phyloP scores from a whole-genome alignment of 805 yeast genomes.

The Komagataella ulmi region DNA sequence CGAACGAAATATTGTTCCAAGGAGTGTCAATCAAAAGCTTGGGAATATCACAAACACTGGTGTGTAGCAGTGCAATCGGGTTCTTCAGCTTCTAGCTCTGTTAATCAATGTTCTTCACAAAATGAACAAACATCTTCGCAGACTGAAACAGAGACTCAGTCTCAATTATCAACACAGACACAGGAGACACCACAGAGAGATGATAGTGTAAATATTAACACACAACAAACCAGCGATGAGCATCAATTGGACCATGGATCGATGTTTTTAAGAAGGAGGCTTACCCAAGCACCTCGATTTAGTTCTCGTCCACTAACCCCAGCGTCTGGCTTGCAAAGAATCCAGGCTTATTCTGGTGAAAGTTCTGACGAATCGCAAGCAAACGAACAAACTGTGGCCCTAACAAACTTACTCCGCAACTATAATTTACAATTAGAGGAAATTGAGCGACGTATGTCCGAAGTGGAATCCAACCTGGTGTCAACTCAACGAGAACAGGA shows the following conservation, averaged over 20 bases:
- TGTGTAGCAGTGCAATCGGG: slow-evolving; percentile 35
- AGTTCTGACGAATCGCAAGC: background rate
- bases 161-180: background rate
- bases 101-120: slow-evolving; percentile 7
- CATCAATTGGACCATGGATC: background rate
- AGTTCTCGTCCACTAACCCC: background rate
- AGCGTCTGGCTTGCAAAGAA: background rate
- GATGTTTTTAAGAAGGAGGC: background rate
- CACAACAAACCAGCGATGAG: background rate
- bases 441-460: background rate
- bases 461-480: background rate
- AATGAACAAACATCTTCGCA: slow-evolving; percentile 1
- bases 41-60: slow-evolving; percentile 94
- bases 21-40: slow-evolving; percentile 82
- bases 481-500: background rate
- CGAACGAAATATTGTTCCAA: slow-evolving; percentile 91
- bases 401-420: background rate
- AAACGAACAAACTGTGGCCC: background rate
- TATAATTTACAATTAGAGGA: background rate
- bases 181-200: background rate
- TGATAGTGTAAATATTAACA: background rate
- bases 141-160: background rate
- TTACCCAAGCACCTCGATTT: background rate
- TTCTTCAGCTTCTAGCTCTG: slow-evolving; percentile 13
- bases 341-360: background rate